Evolutionary conservation across 2,329 filamentous ascomycete species (phyloP).

Genomic region (Corinectria fuckeliana): DNA sequence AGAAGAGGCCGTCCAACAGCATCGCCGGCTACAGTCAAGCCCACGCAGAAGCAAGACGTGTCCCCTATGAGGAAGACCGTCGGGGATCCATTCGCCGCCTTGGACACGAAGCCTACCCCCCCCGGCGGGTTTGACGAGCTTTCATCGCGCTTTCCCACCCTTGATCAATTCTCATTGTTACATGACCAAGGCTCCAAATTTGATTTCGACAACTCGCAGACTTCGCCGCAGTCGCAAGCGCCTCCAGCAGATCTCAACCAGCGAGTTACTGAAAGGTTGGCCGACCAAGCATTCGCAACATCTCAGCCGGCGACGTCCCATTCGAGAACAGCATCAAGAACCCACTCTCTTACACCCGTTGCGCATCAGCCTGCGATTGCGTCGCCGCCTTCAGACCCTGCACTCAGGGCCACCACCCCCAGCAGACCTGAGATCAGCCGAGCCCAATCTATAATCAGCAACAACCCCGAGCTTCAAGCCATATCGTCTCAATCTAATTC

Average conservation of each 20-base stretch:
- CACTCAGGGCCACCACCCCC: slow-evolving; percentile 51
- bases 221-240: slow-evolving; percentile 57
- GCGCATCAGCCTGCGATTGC: slow-evolving; percentile 29
- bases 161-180: slow-evolving; percentile 91
- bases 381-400: slow-evolving; percentile 38
- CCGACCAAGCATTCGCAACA: slow-evolving; percentile 81
- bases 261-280: slow-evolving; percentile 76
- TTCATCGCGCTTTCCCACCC: slow-evolving; percentile 82
- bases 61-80: slow-evolving; percentile 69
- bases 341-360: slow-evolving; percentile 42
- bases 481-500: slow-evolving; percentile 55
- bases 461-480: slow-evolving; percentile 66
- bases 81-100: slow-evolving; percentile 87
- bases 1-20: slow-evolving; percentile 73
- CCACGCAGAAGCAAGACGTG: slow-evolving; percentile 60
- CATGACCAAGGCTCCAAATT: slow-evolving; percentile 87
- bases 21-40: slow-evolving; percentile 42
- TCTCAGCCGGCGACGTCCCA: slow-evolving; percentile 38
- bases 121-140: slow-evolving; percentile 74
- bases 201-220: slow-evolving; percentile 71
- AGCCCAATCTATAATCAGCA: slow-evolving; percentile 69
- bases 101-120: slow-evolving; percentile 68
- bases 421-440: slow-evolving; percentile 60
- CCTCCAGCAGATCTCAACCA: slow-evolving; percentile 56
- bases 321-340: slow-evolving; percentile 31